These are phyloP conservation scores for Psilocybe subaeruginosa DNA, from an alignment of 768 basidiomycete genomes.

Conservation along the genomic window DNA sequence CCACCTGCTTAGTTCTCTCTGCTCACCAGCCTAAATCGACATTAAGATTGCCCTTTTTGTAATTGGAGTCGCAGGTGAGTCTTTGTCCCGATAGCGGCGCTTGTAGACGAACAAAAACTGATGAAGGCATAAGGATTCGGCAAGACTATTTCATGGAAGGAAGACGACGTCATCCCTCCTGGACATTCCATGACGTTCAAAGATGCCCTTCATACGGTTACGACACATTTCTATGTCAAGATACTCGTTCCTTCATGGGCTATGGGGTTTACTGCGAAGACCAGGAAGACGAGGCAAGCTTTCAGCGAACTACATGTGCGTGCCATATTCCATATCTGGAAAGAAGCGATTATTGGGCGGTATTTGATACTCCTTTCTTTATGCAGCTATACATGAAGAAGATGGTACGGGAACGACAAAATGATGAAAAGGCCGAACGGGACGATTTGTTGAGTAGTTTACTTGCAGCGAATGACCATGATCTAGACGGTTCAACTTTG, in stretches of 20 bases:
- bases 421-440: constrained; percentile 34
- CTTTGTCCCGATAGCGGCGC: background rate
- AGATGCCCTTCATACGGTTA: constrained; percentile 39
- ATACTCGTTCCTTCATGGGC: constrained; percentile 41
- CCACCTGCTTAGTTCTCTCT: background rate
- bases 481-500: constrained; percentile 33
- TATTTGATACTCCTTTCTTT: background rate
- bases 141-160: constrained; percentile 45
- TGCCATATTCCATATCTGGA: background rate
- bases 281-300: constrained; percentile 19
- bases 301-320: background rate
- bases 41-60: constrained; percentile 52
- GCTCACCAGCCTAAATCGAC: background rate
- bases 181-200: constrained; percentile 50
- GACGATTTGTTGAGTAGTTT: constrained; percentile 56
- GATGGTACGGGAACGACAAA: background rate
- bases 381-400: background rate
- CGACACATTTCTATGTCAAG: constrained; percentile 37
- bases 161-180: constrained; percentile 33
- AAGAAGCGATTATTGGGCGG: background rate
- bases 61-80: constrained; percentile 49
- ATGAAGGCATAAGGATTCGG: constrained; percentile 40
- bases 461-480: constrained; percentile 50
- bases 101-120: constrained; percentile 23
- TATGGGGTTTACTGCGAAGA: constrained; percentile 34